A percentile compares a stretch with the other conserved stretches of the same genome.
phyloP scores from a whole-genome alignment of 2,329 filamentous ascomycete species.

The Fusarium tanahbumbuense region DNA sequence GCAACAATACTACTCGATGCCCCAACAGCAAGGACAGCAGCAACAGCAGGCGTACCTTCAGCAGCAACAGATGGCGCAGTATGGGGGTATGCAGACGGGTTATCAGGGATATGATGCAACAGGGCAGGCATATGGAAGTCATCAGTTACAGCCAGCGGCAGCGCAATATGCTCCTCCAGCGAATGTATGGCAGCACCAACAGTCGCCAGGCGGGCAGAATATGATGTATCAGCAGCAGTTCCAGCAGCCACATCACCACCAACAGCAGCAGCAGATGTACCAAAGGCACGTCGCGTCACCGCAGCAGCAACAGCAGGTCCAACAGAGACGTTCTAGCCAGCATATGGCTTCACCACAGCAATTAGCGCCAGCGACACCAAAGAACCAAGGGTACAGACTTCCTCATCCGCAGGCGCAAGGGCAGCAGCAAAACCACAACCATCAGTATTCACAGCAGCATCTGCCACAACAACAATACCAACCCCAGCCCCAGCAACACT shows the following conservation, averaged over 20 bases:
- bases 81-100: slow-evolving; percentile 36
- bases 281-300: slow-evolving; percentile 46
- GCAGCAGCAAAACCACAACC: slow-evolving; percentile 36
- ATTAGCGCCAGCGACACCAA: slow-evolving; percentile 38
- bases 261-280: slow-evolving; percentile 39
- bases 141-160: slow-evolving; percentile 42
- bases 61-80: slow-evolving; percentile 45
- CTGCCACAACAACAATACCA: slow-evolving; percentile 34
- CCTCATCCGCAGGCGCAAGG: slow-evolving; percentile 36
- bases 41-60: slow-evolving; percentile 43
- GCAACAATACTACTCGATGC: slow-evolving; percentile 44
- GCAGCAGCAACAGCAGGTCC: slow-evolving; percentile 37
- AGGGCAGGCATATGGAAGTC: slow-evolving; percentile 32
- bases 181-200: slow-evolving; percentile 52
- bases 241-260: slow-evolving; percentile 49
- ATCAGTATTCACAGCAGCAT: slow-evolving; percentile 31
- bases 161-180: slow-evolving; percentile 43
- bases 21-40: slow-evolving; percentile 45
- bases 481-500: slow-evolving; percentile 31
- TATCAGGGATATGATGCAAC: slow-evolving; percentile 43
- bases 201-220: slow-evolving; percentile 41
- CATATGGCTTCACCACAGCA: slow-evolving; percentile 38
- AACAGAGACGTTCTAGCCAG: slow-evolving; percentile 34
- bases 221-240: slow-evolving; percentile 49
- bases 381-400: slow-evolving; percentile 40